Percentiles rank a stretch among this genome's conserved stretches.
Conservation (phyloP, 768 basidiomycete species). For the Kwoniella heveanensis region DNA sequence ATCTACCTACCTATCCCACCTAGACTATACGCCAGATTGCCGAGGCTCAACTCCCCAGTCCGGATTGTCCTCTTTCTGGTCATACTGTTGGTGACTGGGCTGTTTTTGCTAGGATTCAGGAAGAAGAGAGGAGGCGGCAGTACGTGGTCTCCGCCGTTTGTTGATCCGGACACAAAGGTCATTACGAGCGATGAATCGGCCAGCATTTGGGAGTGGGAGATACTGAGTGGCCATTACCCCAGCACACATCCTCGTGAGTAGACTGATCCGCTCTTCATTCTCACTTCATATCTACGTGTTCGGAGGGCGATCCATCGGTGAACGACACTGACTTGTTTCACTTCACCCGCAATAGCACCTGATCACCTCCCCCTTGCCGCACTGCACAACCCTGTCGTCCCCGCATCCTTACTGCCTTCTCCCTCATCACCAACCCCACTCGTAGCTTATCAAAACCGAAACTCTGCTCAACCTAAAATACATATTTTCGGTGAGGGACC, state of each 20-base stretch:
- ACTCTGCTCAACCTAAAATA: conserved; percentile 57
- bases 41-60: conserved; percentile 30
- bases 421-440: conserved; percentile 28
- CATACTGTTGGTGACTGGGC: conserved; percentile 21
- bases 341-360: conserved; percentile 35
- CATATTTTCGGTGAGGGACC: conserved; percentile 72
- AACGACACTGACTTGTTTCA: background rate
- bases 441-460: conserved; percentile 45
- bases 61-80: conserved; percentile 31
- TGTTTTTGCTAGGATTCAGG: conserved; percentile 46
- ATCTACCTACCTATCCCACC: conserved; percentile 54
- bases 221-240: conserved; percentile 90
- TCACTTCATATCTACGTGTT: no score
- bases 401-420: conserved; percentile 41
- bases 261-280: no score
- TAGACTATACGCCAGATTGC: conserved; percentile 37
- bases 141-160: conserved; percentile 53
- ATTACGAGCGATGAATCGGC: conserved; percentile 67
- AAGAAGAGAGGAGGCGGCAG: conserved; percentile 35
- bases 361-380: conserved; percentile 45
- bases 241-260: conserved; percentile 73
- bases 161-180: conserved; percentile 54
- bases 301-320: no score
- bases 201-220: conserved; percentile 94
- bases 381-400: conserved; percentile 53